Evolutionary conservation across 805 yeast genomes (phyloP).

Genomic region (Saturnispora sanitii): DNA sequence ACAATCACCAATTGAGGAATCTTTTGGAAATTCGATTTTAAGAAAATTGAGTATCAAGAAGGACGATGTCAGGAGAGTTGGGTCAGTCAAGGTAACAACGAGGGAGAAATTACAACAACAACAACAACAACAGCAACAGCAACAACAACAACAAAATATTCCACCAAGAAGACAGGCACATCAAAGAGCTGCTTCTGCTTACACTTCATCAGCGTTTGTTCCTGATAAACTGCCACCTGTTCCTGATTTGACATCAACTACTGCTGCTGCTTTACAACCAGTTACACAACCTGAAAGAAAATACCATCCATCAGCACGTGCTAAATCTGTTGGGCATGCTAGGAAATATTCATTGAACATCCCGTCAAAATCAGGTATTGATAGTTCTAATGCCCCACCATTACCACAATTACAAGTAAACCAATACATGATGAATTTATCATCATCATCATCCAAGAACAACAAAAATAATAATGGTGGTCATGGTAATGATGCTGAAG

Average conservation of each 20-base stretch:
- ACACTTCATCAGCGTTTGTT: slow-evolving; percentile 23
- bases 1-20: slow-evolving; percentile 11
- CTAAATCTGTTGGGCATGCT: slow-evolving; percentile 77
- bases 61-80: slow-evolving; percentile 43
- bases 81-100: slow-evolving; percentile 50
- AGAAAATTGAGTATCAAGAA: slow-evolving; percentile 27
- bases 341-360: slow-evolving; percentile 49
- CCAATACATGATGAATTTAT: slow-evolving; percentile 15
- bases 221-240: slow-evolving; percentile 13
- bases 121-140: slow-evolving; percentile 23
- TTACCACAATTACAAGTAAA: slow-evolving; percentile 27
- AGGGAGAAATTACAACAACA: slow-evolving; percentile 37
- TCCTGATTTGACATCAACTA: slow-evolving; percentile 1
- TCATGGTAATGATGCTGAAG: slow-evolving; percentile 28
- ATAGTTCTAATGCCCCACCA: slow-evolving; percentile 31
- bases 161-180: slow-evolving; percentile 21
- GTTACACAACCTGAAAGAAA: slow-evolving; percentile 4
- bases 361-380: slow-evolving; percentile 15
- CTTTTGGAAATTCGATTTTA: slow-evolving; percentile 22
- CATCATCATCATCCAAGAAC: slow-evolving; percentile 8
- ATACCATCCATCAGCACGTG: slow-evolving; percentile 77
- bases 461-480: background rate
- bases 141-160: slow-evolving; percentile 7
- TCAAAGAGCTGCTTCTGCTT: slow-evolving; percentile 32
- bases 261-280: slow-evolving; percentile 8